A percentile compares a stretch with the other conserved stretches of the same genome.
Evolutionary conservation across 306 rosid genomes (phyloP).

Genomic region (Vigna nakashimae): DNA sequence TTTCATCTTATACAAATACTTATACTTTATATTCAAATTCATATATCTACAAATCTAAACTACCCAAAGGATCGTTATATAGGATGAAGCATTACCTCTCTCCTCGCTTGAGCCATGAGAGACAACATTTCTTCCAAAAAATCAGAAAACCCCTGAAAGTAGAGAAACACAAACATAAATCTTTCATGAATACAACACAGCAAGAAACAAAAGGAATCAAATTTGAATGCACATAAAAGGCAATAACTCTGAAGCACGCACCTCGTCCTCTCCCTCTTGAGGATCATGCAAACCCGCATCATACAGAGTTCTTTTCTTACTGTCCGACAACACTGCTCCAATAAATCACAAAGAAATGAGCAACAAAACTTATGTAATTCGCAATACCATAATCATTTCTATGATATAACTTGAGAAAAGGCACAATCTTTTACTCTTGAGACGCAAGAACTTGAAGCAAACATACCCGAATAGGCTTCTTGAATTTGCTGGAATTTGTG

Average conservation of each 20-base stretch:
- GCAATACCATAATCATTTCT: no score
- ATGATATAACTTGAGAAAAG: no score
- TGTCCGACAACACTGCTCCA: conserved; percentile 73
- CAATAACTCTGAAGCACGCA: conserved; percentile 6
- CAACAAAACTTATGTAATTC: neutral
- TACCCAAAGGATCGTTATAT: neutral
- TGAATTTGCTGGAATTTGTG: conserved; percentile 77
- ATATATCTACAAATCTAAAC: no score
- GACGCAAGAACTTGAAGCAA: neutral
- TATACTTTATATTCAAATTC: neutral
- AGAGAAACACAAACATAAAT: neutral
- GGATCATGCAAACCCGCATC: conserved; percentile 78
- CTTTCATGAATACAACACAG: neutral
- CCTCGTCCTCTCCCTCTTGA: conserved; percentile 75
- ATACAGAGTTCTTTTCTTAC: conserved; percentile 63
- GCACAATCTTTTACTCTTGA: no score
- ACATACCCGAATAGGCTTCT: conserved; percentile 82
- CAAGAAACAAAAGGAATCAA: neutral
- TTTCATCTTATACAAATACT: neutral
- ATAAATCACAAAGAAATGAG: neutral
- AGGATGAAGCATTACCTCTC: conserved; percentile 60
- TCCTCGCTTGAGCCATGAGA: conserved; percentile 68
- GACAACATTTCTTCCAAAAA: conserved; percentile 79
- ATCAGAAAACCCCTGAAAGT: conserved; percentile 65
- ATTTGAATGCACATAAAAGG: neutral